Base-by-base conservation (phyloP, 2,329 filamentous ascomycete species). In the Metarhizium anisopliae region DNA sequence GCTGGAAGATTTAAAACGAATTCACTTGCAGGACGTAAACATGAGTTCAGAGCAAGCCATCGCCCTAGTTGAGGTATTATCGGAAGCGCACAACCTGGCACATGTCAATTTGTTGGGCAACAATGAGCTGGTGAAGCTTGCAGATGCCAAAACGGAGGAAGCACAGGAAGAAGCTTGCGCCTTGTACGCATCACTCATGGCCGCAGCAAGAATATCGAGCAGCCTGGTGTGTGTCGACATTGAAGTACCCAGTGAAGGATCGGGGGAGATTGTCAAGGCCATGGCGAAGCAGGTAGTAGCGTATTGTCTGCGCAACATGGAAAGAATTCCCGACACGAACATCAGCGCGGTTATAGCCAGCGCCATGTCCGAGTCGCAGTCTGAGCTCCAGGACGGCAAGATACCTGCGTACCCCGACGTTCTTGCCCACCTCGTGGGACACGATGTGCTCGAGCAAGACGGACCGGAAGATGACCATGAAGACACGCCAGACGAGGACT, bases 251-350 rank as follows among this genome's bases (percentile, higher is more conserved):
- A 85, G 80, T 36, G 78, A 85, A 25, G 85, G 90, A 55, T 89
- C 87, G n/a, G 90, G 88, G 55, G 94, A 96, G 68, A 83, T 96
- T 29, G 89, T 96, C 64, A 95, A 91, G 70, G 92, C 91, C 3
- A 79, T 96, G 62, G 92, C 91, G 0, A 95, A 93, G 66, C 92
- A 96, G 69, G 88, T 96, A n/a, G 86, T 96, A 47, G 93, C 90
- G 0, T 96, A 96, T 70, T 96, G 89, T 59, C 78, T 99, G 59
- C 84, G 89, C 56, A 99, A 99, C 64, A 86, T 99, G 77, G 90
- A 96, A 68, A 82, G 81, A 10, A 81, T 87, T 16, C 85, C 89
- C 11, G 83, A 90, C 57, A 78, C 81, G 10, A 85, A 87, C 55
- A 79, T 83, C 57, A 73, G 73, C 59, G 68, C 77, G 51, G 70